Conservation (phyloP, 2,329 filamentous ascomycete genomes). For the Pyricularia pennisetigena region DNA sequence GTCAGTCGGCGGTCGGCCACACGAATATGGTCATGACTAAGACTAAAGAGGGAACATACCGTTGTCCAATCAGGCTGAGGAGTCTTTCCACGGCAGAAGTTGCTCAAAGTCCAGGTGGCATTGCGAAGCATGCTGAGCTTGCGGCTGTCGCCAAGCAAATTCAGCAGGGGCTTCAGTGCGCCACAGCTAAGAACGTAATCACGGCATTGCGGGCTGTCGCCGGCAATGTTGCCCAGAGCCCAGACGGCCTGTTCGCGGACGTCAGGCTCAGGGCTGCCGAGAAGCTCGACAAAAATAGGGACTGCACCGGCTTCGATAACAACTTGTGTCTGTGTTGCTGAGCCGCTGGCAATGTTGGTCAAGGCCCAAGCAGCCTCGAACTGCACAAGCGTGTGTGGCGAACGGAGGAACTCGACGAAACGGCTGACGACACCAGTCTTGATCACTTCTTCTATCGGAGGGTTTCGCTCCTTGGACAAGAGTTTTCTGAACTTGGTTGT, state of each 20-base stretch:
- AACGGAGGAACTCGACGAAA: conserved; percentile 97
- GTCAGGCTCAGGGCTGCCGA: conserved; percentile 93
- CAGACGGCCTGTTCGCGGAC: conserved; percentile 97
- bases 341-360: conserved; percentile 98
- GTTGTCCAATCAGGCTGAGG: conserved; percentile 97
- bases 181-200: conserved; percentile 92
- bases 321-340: conserved; percentile 93
- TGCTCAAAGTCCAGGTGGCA: conserved; percentile 97
- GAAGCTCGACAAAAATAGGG: conserved; percentile 94
- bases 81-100: conserved; percentile 99
- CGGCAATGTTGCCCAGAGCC: conserved; percentile 97
- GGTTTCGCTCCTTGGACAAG: conserved; percentile 96
- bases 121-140: conserved; percentile 99
- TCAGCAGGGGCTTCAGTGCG: conserved; percentile 81
- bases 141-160: conserved; percentile 88
- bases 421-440: conserved; percentile 96
- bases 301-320: conserved; percentile 98
- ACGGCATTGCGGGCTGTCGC: conserved; percentile 93
- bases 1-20: conserved; percentile 9
- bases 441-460: conserved; percentile 97
- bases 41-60: conserved; percentile 42
- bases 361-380: conserved; percentile 98
- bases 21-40: neutral
- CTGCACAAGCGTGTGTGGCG: conserved; percentile 94
- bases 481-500: conserved; percentile 99